phyloP scores from a whole-genome alignment of 352 stramenopile species.

The Phytophthora tentaculata region DNA sequence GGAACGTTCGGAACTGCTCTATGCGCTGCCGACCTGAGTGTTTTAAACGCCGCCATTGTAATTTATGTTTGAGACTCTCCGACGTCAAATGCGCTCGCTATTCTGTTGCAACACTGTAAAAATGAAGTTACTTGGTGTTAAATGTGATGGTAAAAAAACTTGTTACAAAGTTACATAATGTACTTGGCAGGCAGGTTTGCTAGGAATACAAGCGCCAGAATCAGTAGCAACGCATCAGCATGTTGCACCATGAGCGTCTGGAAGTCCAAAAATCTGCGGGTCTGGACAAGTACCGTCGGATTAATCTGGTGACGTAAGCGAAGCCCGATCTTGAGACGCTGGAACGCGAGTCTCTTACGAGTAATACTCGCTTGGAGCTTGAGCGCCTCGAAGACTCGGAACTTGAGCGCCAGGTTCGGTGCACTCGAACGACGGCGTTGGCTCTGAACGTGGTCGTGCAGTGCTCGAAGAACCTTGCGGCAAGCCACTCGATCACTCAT shows the following conservation, averaged over 20 bases:
- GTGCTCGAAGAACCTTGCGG: slow-evolving; percentile 31
- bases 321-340: slow-evolving; percentile 38
- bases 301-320: slow-evolving; percentile 10
- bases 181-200: slow-evolving; percentile 34
- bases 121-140: no score
- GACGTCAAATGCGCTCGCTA: slow-evolving; percentile 2
- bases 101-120: not conserved
- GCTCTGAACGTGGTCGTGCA: slow-evolving; percentile 21
- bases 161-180: slow-evolving; percentile 27
- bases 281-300: not conserved
- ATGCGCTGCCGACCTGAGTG: slow-evolving; percentile 31
- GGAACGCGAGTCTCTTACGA: slow-evolving; percentile 56
- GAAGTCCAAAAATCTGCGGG: not conserved
- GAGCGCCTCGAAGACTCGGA: slow-evolving; percentile 51
- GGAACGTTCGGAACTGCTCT: slow-evolving; percentile 20
- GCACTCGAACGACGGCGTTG: slow-evolving; percentile 24
- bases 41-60: slow-evolving; percentile 45
- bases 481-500: slow-evolving; percentile 29
- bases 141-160: not conserved
- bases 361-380: slow-evolving; percentile 45
- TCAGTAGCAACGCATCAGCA: slow-evolving; percentile 29
- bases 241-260: slow-evolving; percentile 18
- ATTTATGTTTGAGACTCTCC: slow-evolving; percentile 50
- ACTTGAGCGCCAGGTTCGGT: slow-evolving; percentile 40
- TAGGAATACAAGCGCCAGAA: slow-evolving; percentile 32